Conservation (phyloP, 495 filamentous ascomycete genomes). For the Aspergillus taichungensis region DNA sequence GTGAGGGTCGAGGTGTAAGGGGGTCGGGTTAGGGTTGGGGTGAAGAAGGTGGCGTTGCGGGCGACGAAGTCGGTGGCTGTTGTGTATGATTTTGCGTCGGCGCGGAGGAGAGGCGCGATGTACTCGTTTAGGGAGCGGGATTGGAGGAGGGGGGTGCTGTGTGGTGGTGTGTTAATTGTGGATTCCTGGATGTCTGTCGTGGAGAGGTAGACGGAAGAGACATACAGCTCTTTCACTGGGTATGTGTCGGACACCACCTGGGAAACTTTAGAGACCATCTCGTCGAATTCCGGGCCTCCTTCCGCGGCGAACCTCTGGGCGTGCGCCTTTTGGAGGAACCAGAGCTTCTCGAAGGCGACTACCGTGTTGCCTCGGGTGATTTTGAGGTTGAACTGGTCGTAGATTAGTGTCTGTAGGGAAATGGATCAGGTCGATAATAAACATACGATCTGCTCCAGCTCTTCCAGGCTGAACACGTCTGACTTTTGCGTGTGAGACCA, state of each 20-base stretch:
- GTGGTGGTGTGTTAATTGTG: background rate
- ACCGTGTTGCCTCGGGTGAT: constrained; percentile 87
- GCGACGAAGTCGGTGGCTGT: constrained; percentile 47
- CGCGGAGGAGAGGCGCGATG: constrained; percentile 44
- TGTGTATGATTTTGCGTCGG: constrained; percentile 55
- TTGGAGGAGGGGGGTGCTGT: constrained; percentile 24
- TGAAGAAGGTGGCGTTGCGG: constrained; percentile 58
- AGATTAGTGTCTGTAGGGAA: constrained; percentile 3
- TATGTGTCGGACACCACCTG: constrained; percentile 23
- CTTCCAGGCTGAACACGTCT: constrained; percentile 62
- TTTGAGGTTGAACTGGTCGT: constrained; percentile 59
- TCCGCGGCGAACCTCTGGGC: constrained; percentile 34
- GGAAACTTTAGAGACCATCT: constrained; percentile 38
- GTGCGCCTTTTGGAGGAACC: constrained; percentile 71
- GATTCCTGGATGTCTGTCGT: background rate
- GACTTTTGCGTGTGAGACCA: constrained; percentile 63
- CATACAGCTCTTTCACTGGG: constrained; percentile 23
- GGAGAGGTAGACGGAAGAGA: background rate
- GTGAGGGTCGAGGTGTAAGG: constrained; percentile 20
- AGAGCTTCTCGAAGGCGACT: constrained; percentile 71
- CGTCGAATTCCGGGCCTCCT: constrained; percentile 31
- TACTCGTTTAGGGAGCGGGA: constrained; percentile 22
- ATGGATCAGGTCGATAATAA: background rate
- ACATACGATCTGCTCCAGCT: constrained; percentile 59
- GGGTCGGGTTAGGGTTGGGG: constrained; percentile 25